These are phyloP conservation scores for Mycena leptocephala DNA, from an alignment of 768 basidiomycete genomes.

Conservation along the genomic window DNA sequence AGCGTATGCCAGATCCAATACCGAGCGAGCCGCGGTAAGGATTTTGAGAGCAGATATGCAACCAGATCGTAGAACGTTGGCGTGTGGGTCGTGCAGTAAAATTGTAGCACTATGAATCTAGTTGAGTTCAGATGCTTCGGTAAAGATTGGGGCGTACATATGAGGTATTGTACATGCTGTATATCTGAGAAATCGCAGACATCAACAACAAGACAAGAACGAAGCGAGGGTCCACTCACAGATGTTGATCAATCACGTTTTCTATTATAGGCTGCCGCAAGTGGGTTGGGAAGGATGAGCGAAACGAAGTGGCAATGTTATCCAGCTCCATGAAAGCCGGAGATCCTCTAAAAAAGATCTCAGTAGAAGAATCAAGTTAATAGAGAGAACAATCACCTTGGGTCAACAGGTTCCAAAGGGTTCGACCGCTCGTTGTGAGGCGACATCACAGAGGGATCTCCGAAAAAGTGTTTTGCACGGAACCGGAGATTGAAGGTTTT, in stretches of 20 bases:
- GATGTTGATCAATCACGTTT: conserved; percentile 72
- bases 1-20: conserved; percentile 77
- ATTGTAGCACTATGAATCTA: conserved; percentile 69
- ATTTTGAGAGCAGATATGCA: conserved; percentile 83
- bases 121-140: conserved; percentile 9
- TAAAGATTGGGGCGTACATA: conserved; percentile 49
- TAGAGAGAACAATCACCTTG: conserved; percentile 14
- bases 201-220: conserved; percentile 8
- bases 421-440: conserved; percentile 55
- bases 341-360: conserved; percentile 62
- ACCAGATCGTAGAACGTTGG: conserved; percentile 68
- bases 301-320: conserved; percentile 69
- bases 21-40: conserved; percentile 74
- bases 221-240: conserved; percentile 56
- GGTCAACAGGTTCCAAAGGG: conserved; percentile 65
- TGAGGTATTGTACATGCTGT: conserved; percentile 61
- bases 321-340: conserved; percentile 78
- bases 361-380: background rate
- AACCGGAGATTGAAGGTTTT: conserved; percentile 82
- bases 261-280: conserved; percentile 70
- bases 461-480: conserved; percentile 71
- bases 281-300: conserved; percentile 71
- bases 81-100: conserved; percentile 85
- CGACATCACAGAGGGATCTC: conserved; percentile 66
- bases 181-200: conserved; percentile 18